Evolutionary conservation across 352 stramenopile genomes (phyloP), one percentile per base, ranked within the genome.

Genomic region (Phytophthora hybrid): DNA sequence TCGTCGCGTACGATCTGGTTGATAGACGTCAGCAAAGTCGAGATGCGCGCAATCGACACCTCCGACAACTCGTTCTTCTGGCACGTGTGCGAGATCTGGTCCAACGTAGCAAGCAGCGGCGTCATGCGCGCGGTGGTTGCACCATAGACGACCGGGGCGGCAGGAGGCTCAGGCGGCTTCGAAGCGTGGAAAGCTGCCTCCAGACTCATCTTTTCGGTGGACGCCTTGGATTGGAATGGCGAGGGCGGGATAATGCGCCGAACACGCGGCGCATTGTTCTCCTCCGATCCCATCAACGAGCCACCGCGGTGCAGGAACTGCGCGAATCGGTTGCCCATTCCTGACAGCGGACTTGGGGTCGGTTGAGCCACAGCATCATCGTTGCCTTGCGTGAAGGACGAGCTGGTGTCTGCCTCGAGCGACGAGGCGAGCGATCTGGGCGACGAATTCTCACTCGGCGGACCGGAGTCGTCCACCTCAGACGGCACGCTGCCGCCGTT

Each of bases 1-100:
- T 93, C 86, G 31, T 93, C 83, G 14, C 76, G 78, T 18, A 92
- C 80, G 49, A 93, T 89, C 63, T 93, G 86, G 66, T 80, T 86
- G 26, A 91, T 84, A 0, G 86, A 92, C 13, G 78, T 80, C 23
- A 93, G 47, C 64, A 93, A 49, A n/a, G 85, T 91, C 31, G 83
- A 84, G 59, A 93, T 85, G 14, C 83, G 83, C 2, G 86, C 82
- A 65, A 91, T 90, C 23, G 83, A 73, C 16, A 91, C 79, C 52
- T 93, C 86, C 1, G 65, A 88, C 46, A 93, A 71, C 57, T 93
- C 86, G 29, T 82, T 73, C 58, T 85, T 76, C 41, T 90, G 78
- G 39, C 83, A 92, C 13, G 79, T 84, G 19, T 88, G 78, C 11
- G 70, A 62, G 49, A 93, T 77, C 58, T 91, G 81, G 47, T 85